Evolutionary conservation across 208 protist species (phyloP), one percentile per base, ranked within the genome.

Genomic region (Leishmania guyanensis): DNA sequence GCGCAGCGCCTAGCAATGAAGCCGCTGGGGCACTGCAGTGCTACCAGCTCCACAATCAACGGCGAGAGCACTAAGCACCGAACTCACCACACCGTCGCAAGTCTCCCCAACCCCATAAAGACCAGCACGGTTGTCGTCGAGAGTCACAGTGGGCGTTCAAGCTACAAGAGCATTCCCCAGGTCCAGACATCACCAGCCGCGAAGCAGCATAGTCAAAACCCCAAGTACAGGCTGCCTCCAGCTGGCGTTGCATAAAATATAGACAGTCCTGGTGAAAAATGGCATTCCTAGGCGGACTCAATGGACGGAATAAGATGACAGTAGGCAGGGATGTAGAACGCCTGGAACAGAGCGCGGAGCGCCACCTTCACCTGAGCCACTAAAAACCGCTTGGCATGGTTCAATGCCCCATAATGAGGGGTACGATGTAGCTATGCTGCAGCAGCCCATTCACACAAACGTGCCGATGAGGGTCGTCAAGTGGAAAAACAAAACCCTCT

Each of bases 381-480:
- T 46, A 68, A 93, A 96, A 8, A 89, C 36, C n/a, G 89, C 3
- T 5, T 91, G 81, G 92, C 94, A 97, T 17, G 88, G 69, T 0
- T 84, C 68, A 20, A 90, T 39, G n/a, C 76, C 65, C 3, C 75
- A 26, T 3, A 90, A 36, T 3, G 51, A 3, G 33, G 54, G 60
- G 71, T 74, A 54, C 39, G 81, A 69, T 29, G 89, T 84, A 60
- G 96, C 81, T 26, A 96, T 53, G 12, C 94, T 93, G 54, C 93
- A 91, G 29, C 77, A 66, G n/a, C 80, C 86, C 82, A 97, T 97
- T 29, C 96, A 94, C 6, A 90, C 72, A 39, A 93, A 94, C 20
- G 88, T 93, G 16, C 94, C 96, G 22, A 97, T 85, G 33, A 94
- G 92, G 46, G 97, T 96, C 88, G 92, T 96, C 5, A 91, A 88